A percentile compares a stretch with the other conserved stretches of the same genome.
phyloP scores from a whole-genome alignment of 148 eudicot species.

The Fagopyrum homotropicum region DNA sequence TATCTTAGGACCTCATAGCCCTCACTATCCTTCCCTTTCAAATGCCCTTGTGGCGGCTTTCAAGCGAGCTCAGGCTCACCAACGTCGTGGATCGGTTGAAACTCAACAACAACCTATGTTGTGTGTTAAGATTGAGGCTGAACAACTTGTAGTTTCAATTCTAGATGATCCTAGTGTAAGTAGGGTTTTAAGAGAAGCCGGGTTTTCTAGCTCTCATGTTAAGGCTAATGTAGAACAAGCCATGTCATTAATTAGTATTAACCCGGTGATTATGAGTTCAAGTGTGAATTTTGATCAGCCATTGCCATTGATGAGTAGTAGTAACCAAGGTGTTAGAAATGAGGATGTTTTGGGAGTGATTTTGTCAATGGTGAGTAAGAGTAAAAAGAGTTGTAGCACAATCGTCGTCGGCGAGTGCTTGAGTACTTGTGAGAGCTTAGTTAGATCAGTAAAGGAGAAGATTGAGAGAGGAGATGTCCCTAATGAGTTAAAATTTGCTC shows the following conservation, averaged over 20 bases:
- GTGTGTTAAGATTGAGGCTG: constrained; percentile 71
- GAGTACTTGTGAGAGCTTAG: constrained; percentile 42
- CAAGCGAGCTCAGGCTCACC: constrained; percentile 91
- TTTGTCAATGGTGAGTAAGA: constrained; percentile 45
- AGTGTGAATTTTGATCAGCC: background rate
- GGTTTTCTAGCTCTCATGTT: constrained; percentile 74
- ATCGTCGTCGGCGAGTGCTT: constrained; percentile 51
- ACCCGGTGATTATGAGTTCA: constrained; percentile 32
- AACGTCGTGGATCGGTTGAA: constrained; percentile 67
- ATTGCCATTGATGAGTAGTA: constrained; percentile 32
- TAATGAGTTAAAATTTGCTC: constrained; percentile 40
- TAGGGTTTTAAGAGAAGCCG: constrained; percentile 92
- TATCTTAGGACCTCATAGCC: constrained; percentile 28
- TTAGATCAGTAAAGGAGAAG: constrained; percentile 50
- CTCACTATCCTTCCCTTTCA: constrained; percentile 35
- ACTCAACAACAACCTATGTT: constrained; percentile 79
- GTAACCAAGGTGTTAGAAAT: constrained; percentile 18
- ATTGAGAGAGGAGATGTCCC: constrained; percentile 67
- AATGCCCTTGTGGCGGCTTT: constrained; percentile 64
- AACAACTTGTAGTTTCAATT: constrained; percentile 71
- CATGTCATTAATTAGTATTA: constrained; percentile 19
- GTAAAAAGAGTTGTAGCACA: constrained; percentile 38
- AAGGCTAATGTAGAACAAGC: constrained; percentile 67
- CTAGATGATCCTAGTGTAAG: constrained; percentile 95
- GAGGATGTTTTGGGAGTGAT: constrained; percentile 52